A percentile compares a stretch with the other conserved stretches of the same genome.
Conservation (phyloP, 805 yeast genomes). For the Isabelozyma gotoi region DNA sequence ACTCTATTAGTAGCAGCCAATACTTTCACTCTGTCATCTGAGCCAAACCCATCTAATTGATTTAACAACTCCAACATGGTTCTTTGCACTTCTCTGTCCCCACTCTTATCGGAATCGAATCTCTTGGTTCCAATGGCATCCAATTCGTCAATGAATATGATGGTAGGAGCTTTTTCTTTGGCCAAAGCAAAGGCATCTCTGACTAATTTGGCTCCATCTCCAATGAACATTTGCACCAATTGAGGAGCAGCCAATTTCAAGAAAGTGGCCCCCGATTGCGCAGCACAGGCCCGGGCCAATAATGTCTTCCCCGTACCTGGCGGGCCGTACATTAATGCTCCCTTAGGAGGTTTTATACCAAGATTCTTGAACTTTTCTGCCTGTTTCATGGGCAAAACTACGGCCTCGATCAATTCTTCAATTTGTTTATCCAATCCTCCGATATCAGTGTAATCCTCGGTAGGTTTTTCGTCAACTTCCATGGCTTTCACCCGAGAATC, state of each 20-base stretch:
- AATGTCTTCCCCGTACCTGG: slow-evolving; percentile 49
- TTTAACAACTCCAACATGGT: slow-evolving; percentile 50
- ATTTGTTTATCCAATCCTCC: slow-evolving; percentile 99
- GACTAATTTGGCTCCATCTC: slow-evolving; percentile 47
- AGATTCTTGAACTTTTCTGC: slow-evolving; percentile 91
- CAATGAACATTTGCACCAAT: slow-evolving; percentile 47
- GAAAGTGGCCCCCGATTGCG: slow-evolving; percentile 46
- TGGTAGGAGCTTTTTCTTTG: slow-evolving; percentile 47
- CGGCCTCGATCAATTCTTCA: slow-evolving; percentile 97
- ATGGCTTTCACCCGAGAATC: slow-evolving; percentile 97
- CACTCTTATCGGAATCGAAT: slow-evolving; percentile 46
- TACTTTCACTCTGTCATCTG: slow-evolving; percentile 96
- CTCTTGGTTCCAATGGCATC: slow-evolving; percentile 49
- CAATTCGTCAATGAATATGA: slow-evolving; percentile 46
- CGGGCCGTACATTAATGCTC: slow-evolving; percentile 50
- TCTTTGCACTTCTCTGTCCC: slow-evolving; percentile 48
- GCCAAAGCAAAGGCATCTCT: slow-evolving; percentile 49
- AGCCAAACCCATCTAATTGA: slow-evolving; percentile 87
- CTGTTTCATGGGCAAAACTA: slow-evolving; percentile 97
- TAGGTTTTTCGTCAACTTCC: slow-evolving; percentile 99
- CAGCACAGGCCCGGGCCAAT: slow-evolving; percentile 49
- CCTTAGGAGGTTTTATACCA: slow-evolving; percentile 74
- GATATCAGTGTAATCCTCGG: slow-evolving; percentile 94
- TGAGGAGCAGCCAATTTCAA: slow-evolving; percentile 47
- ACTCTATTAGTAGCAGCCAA: slow-evolving; percentile 98